These are phyloP conservation scores for Ascosphaera pollenicola DNA, from an alignment of 2,329 filamentous ascomycete genomes.

Conservation along the genomic window DNA sequence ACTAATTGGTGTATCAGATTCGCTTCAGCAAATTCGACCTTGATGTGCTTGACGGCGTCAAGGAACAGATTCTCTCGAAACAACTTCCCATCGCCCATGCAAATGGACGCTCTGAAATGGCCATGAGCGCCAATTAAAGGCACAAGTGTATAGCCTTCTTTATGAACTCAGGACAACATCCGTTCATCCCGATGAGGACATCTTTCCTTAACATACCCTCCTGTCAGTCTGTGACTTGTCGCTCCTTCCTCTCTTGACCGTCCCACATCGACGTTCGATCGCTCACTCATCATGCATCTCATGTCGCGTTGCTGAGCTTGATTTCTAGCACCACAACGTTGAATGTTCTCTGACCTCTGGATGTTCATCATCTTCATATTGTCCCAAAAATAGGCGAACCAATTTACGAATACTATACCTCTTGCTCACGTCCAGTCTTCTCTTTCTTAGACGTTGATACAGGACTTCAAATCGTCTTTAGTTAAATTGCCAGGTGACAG, in stretches of 20 bases:
- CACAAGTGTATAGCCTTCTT: slow-evolving; percentile 4
- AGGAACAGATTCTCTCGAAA: slow-evolving; percentile 15
- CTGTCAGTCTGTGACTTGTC: not conserved
- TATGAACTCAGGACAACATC: not conserved
- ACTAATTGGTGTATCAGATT: slow-evolving; percentile 11
- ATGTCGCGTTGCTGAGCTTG: no score
- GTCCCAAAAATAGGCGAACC: no score
- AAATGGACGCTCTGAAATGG: slow-evolving; percentile 5
- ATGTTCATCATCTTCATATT: no score
- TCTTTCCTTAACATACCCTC: not conserved
- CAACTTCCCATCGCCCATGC: slow-evolving; percentile 1
- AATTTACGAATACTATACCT: no score
- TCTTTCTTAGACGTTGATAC: no score
- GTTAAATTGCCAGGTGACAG: no score
- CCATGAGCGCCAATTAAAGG: slow-evolving; percentile 7
- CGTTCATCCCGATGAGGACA: slow-evolving; percentile 8
- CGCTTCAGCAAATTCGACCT: slow-evolving; percentile 18
- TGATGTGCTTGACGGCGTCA: slow-evolving; percentile 12
- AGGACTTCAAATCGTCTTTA: no score
- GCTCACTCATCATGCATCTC: not conserved
- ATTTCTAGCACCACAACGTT: no score
- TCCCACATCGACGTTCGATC: not conserved
- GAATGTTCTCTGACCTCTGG: no score
- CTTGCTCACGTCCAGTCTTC: no score
- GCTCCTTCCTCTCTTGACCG: not conserved